Percentiles rank a stretch among this genome's conserved stretches.
phyloP scores from a whole-genome alignment of 1,284 basidiomycete genomes.

The Puccinia hordei region DNA sequence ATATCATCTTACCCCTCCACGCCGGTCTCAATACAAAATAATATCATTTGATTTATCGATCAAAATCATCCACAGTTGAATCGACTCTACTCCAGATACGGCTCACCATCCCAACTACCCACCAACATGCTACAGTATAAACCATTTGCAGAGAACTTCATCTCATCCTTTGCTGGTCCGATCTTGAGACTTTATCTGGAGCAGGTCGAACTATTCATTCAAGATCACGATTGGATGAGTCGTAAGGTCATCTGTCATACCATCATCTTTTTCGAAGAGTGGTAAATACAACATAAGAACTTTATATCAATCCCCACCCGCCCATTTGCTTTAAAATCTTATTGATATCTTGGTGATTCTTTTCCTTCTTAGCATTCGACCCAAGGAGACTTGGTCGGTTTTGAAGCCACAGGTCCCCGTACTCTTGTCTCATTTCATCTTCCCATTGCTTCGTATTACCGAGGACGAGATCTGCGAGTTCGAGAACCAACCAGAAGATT shows the following conservation, averaged over 20 bases:
- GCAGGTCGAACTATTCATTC: constrained; percentile 64
- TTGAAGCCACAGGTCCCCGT: constrained; percentile 78
- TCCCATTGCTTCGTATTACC: constrained; percentile 80
- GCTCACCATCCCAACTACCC: constrained; percentile 80
- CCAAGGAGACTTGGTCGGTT: constrained; percentile 78
- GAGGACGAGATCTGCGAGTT: constrained; percentile 70
- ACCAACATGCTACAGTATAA: constrained; percentile 67
- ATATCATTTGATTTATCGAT: background rate
- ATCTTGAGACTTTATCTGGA: constrained; percentile 76
- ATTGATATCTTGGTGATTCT: background rate
- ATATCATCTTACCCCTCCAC: no score
- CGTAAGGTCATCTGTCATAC: constrained; percentile 66
- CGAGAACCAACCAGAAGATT: constrained; percentile 77
- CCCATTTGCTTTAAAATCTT: no score
- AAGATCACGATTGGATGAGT: constrained; percentile 47
- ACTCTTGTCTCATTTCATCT: constrained; percentile 74
- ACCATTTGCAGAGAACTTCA: constrained; percentile 74
- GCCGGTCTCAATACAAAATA: background rate
- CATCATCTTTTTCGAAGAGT: constrained; percentile 75
- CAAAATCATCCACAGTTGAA: constrained; percentile 53
- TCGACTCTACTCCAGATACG: constrained; percentile 65
- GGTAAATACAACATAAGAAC: constrained; percentile 64
- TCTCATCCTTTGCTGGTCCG: constrained; percentile 75
- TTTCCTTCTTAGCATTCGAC: constrained; percentile 70
- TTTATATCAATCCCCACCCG: no score